These are phyloP conservation scores for Poterioochromonas sp. DNA, from an alignment of 352 stramenopile genomes.

Conservation along the genomic window DNA sequence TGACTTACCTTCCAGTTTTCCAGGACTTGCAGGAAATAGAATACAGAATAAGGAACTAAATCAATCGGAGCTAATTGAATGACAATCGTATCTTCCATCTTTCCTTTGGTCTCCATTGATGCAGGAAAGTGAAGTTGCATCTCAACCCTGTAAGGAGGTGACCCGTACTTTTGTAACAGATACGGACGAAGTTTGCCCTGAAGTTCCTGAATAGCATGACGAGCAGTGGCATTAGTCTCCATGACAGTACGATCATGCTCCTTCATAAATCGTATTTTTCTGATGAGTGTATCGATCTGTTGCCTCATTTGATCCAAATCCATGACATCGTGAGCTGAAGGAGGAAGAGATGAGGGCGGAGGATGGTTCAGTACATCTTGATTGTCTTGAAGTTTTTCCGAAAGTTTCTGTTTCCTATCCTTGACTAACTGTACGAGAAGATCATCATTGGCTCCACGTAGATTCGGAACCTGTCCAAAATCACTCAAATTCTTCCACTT, in stretches of 20 bases:
- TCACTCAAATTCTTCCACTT: too few species aligned
- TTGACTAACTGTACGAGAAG: too few species aligned
- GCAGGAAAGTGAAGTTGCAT: constrained; percentile 2
- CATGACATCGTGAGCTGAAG: too few species aligned
- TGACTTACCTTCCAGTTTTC: background rate
- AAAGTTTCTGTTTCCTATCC: too few species aligned
- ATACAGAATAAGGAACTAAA: constrained; percentile 34
- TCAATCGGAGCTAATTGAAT: constrained; percentile 31
- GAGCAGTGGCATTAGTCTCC: background rate
- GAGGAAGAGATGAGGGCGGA: too few species aligned
- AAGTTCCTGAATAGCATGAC: background rate
- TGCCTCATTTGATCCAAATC: too few species aligned
- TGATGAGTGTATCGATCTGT: too few species aligned
- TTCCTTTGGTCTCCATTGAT: background rate
- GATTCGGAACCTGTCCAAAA: too few species aligned
- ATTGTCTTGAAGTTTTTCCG: too few species aligned
- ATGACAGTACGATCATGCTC: background rate
- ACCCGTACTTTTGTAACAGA: constrained; percentile 5
- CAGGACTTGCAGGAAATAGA: constrained; percentile 36
- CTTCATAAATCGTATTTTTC: background rate
- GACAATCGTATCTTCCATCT: background rate
- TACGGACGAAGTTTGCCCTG: background rate
- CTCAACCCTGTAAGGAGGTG: background rate
- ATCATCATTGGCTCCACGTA: too few species aligned
- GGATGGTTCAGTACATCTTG: too few species aligned